Evolutionary conservation across 805 yeast species (phyloP), one percentile per base, ranked within the genome.

Genomic region (Cyberlindnera petersonii): DNA sequence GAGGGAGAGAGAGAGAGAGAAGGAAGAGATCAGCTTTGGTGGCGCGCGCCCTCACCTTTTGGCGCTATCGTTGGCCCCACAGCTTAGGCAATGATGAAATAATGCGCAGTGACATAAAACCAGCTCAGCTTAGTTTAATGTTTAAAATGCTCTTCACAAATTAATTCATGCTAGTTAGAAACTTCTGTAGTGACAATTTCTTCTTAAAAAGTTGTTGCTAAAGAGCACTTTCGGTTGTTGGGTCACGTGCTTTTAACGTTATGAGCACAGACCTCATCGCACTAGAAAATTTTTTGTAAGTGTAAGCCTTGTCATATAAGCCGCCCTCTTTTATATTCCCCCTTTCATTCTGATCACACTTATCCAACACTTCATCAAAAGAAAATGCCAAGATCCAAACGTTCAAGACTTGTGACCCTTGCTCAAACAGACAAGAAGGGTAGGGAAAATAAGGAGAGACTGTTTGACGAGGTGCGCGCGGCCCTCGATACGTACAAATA

Each of bases 381-480:
- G 26, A 68, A 51, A 42, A 91, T 91, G 98, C 97, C 98, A 47
- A 86, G 95, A 75, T 88, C 97, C 26, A 89, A 81, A 63, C 91
- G 98, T 77, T 83, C 96, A 52, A 93, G 86, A 79, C 81, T 89
- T 53, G 95, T 93, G 45, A 86, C 98, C 11, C 72, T 93, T 53
- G 93, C 99, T 26, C 91, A 91, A 60, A 91, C 98, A 47, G 97
- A 88, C 52, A 93, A 88, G 66, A 93, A 93, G 61, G 96, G 96
- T 35, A 80, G 82, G 50, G 97, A 86, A 54, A 88, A 87, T 66
- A 93, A 93, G 63, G 91, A 79, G 52, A 74, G 91, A 55, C 79
- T 91, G 51, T 93, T 88, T 52, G 96, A 89, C 57, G 96, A 88
- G 47, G 81, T 93, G 37, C 80, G 96, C 67, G 74, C 74, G 44